These are phyloP conservation scores for Fagus crenata DNA, from an alignment of 306 rosid species.

Conservation along the genomic window DNA sequence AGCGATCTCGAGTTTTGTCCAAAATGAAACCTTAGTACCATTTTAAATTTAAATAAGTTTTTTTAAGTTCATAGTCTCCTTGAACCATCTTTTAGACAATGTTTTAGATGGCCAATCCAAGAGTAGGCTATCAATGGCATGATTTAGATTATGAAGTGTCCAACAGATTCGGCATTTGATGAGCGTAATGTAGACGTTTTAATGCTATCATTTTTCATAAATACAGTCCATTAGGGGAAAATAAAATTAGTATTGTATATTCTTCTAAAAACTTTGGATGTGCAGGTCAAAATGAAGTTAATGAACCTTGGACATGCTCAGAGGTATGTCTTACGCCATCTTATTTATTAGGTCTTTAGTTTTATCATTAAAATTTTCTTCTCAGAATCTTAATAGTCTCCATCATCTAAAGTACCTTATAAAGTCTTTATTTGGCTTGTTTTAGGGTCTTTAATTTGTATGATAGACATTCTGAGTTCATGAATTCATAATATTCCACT, in stretches of 20 bases:
- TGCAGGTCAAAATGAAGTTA: constrained; percentile 92
- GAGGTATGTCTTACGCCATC: constrained; percentile 53
- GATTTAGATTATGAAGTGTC: constrained; percentile 19
- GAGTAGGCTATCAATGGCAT: background rate
- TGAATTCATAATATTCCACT: background rate
- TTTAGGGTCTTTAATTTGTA: background rate
- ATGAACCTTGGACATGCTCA: constrained; percentile 80
- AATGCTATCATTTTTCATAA: background rate
- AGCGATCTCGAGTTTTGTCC: constrained; percentile 14
- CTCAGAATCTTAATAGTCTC: background rate
- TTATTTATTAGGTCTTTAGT: constrained; percentile 16
- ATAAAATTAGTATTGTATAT: constrained; percentile 1
- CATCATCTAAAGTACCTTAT: background rate
- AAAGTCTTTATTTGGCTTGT: constrained; percentile 8
- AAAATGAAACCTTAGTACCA: background rate
- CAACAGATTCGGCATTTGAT: constrained; percentile 11
- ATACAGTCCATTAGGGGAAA: background rate
- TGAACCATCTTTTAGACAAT: constrained; percentile 12
- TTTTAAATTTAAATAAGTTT: background rate
- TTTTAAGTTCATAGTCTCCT: constrained; percentile 8
- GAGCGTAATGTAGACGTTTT: constrained; percentile 9
- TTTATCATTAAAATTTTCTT: background rate
- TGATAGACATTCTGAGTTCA: background rate
- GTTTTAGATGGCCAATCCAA: constrained; percentile 4
- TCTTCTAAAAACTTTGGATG: constrained; percentile 23